Evolutionary conservation across 768 basidiomycete genomes (phyloP).

Genomic region (Leccinum imitatum): DNA sequence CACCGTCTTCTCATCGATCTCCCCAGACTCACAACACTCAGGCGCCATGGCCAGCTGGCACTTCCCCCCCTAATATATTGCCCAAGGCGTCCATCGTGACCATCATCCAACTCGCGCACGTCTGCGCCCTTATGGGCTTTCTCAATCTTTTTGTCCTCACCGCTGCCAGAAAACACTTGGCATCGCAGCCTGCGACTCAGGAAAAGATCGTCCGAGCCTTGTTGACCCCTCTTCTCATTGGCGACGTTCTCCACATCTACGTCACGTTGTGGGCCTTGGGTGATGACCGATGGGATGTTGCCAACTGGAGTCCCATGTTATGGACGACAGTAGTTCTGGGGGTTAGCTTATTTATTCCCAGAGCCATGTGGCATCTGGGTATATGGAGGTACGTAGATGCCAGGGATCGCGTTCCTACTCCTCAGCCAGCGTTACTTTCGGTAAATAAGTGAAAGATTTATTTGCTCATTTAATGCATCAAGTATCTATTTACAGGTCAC

Average conservation of each 20-base stretch:
- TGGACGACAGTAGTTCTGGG: constrained; percentile 67
- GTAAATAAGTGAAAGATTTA: constrained; percentile 22
- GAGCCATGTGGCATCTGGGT: constrained; percentile 73
- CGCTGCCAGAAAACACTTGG: constrained; percentile 59
- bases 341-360: constrained; percentile 63
- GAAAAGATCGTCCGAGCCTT: constrained; percentile 68
- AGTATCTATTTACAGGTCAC: constrained; percentile 8
- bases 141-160: constrained; percentile 68
- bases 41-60: constrained; percentile 64
- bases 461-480: constrained; percentile 21
- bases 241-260: constrained; percentile 64
- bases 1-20: constrained; percentile 1
- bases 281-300: constrained; percentile 62
- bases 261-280: constrained; percentile 76
- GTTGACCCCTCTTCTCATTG: constrained; percentile 65
- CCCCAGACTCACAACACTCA: constrained; percentile 68
- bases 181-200: constrained; percentile 58
- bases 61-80: constrained; percentile 46
- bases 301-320: constrained; percentile 65
- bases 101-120: constrained; percentile 73
- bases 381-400: constrained; percentile 70
- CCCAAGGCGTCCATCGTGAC: constrained; percentile 68
- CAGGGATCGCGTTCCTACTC: constrained; percentile 45
- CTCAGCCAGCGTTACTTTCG: background rate
- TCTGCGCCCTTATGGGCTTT: constrained; percentile 71